phyloP scores from a whole-genome alignment of 1,284 basidiomycete genomes.

The Ceratobasidium sp. region DNA sequence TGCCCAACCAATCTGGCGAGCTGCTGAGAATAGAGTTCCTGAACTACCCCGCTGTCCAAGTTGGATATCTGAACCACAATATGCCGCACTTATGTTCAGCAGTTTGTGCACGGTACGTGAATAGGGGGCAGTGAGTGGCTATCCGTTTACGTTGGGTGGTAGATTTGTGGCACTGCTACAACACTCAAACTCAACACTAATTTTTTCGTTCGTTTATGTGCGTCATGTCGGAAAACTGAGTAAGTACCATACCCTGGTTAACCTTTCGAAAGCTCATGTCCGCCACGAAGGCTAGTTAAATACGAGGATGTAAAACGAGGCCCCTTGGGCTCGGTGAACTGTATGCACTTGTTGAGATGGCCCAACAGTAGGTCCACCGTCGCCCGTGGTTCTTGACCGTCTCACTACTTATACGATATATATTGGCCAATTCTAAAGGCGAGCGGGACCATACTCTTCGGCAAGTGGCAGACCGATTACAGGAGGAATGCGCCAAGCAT shows the following conservation, averaged over 20 bases:
- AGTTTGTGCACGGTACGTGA: slow-evolving; percentile 20
- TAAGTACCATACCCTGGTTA: background rate
- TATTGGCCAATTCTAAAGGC: background rate
- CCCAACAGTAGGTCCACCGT: background rate
- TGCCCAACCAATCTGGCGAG: background rate
- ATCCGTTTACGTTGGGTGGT: background rate
- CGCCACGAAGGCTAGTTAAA: background rate
- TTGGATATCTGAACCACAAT: background rate
- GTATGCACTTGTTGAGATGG: background rate
- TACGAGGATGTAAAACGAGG: background rate
- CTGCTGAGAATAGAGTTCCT: background rate
- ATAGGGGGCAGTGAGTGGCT: background rate
- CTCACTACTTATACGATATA: background rate
- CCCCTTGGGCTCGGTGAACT: background rate
- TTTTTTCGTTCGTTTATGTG: background rate
- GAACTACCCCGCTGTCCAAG: slow-evolving; percentile 8
- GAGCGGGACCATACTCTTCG: background rate
- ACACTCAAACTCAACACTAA: background rate
- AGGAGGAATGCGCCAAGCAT: no score
- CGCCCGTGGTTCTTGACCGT: no score
- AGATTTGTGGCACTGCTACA: slow-evolving; percentile 2
- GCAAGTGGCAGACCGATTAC: no score
- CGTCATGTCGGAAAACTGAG: slow-evolving; percentile 7
- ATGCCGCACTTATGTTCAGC: slow-evolving; percentile 20
- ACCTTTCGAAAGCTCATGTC: background rate